phyloP scores from a whole-genome alignment of 2,329 filamentous ascomycete species.

The Ustilaginoidea virens region DNA sequence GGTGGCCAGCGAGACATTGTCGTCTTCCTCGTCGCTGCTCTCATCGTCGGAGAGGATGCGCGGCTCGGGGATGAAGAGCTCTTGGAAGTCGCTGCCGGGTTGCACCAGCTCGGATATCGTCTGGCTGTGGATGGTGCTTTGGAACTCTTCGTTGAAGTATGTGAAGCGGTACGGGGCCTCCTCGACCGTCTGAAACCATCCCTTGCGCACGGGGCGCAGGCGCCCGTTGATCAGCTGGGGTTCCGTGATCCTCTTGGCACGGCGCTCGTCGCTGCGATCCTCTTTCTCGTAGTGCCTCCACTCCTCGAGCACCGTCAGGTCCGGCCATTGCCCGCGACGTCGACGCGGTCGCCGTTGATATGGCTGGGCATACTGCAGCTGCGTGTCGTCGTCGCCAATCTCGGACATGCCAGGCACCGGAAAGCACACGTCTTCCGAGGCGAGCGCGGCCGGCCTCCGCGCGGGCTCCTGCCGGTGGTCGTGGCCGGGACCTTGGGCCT shows the following conservation, averaged over 20 bases:
- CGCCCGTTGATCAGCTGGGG: conserved; percentile 85
- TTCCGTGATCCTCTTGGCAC: conserved; percentile 84
- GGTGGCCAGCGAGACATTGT: conserved; percentile 11
- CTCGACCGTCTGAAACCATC: conserved; percentile 79
- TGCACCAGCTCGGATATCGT: conserved; percentile 88
- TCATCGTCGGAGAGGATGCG: conserved; percentile 59
- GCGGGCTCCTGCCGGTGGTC: conserved; percentile 15
- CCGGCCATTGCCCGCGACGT: conserved; percentile 67
- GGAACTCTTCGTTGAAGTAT: conserved; percentile 96
- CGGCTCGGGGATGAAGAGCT: conserved; percentile 84
- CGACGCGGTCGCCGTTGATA: conserved; percentile 30
- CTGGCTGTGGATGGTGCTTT: conserved; percentile 90
- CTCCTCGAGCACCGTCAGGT: conserved; percentile 68
- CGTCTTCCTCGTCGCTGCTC: conserved; percentile 42
- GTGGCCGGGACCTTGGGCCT: conserved; percentile 10
- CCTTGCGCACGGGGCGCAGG: conserved; percentile 60
- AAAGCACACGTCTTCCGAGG: conserved; percentile 85
- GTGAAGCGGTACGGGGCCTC: conserved; percentile 91
- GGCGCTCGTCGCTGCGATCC: conserved; percentile 58
- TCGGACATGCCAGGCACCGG: conserved; percentile 60
- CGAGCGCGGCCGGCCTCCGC: conserved; percentile 42
- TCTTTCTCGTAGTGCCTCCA: conserved; percentile 90
- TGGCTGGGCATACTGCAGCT: conserved; percentile 25
- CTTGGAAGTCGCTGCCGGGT: conserved; percentile 65
- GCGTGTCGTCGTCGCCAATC: conserved; percentile 59